Evolutionary conservation across 176 grass and related monocot species (phyloP).

Genomic region (Aechmea fasciata): DNA sequence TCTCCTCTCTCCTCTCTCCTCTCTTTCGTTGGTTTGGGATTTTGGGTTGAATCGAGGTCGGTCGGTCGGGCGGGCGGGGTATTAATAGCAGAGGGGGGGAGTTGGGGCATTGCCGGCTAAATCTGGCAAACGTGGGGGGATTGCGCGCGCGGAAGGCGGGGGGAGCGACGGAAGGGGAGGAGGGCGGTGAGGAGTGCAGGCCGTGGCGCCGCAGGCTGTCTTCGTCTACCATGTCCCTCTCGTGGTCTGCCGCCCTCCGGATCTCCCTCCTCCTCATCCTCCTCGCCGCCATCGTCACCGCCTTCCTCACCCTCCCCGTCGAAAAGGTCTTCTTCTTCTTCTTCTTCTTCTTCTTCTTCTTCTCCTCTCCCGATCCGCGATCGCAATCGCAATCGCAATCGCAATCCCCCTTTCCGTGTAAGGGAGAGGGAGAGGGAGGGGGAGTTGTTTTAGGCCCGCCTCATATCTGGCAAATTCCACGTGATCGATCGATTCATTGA

Average conservation of each 20-base stretch:
- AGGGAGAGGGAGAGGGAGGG: no score
- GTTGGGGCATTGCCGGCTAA: not conserved
- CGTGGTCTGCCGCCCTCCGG: conserved; percentile 60
- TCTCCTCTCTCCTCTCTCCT: no score
- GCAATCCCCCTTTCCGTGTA: not conserved
- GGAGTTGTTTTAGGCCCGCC: no score
- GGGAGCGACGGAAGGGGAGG: conserved; percentile 7
- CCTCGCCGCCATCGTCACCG: conserved; percentile 41
- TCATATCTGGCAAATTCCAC: no score
- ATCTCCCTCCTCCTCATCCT: conserved; percentile 58
- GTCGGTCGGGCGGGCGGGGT: no score
- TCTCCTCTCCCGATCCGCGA: not conserved
- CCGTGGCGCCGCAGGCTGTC: conserved; percentile 21
- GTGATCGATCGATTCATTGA: no score
- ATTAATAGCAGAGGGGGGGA: no score
- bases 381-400: not conserved
- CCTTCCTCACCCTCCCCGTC: conserved; percentile 74
- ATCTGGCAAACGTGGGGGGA: conserved; percentile 21
- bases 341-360: no score
- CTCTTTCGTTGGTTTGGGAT: no score
- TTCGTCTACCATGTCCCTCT: not conserved
- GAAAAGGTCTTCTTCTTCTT: conserved; percentile 39
- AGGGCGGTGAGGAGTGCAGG: conserved; percentile 21
- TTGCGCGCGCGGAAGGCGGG: conserved; percentile 19
- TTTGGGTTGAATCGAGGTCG: no score